Percentiles rank a stretch among this genome's conserved stretches.
Evolutionary conservation across 192 early-diverging fungal species (phyloP).

Genomic region (Podila clonocystis): DNA sequence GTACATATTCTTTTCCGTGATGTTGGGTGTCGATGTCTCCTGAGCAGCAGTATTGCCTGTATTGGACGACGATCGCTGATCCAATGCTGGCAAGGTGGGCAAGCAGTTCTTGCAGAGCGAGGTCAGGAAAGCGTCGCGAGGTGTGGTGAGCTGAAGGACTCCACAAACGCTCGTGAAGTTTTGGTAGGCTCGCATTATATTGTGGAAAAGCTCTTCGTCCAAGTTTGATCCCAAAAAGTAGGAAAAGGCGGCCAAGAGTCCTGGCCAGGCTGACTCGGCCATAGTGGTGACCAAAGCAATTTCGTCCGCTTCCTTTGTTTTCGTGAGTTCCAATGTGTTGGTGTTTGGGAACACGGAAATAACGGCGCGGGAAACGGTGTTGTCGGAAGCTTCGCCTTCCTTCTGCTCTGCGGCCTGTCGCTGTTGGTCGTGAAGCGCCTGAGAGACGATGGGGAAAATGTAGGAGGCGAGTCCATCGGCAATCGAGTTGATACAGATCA

Average conservation of each 20-base stretch:
- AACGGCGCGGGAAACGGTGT: neutral
- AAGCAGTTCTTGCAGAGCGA: constrained; percentile 87
- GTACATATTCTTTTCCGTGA: constrained; percentile 82
- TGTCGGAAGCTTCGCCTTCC: constrained; percentile 7
- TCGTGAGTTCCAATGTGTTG: constrained; percentile 32
- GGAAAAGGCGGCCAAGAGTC: constrained; percentile 78
- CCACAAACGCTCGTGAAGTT: constrained; percentile 84
- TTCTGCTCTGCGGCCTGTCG: constrained; percentile 30
- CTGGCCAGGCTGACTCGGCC: constrained; percentile 84
- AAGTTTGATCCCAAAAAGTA: constrained; percentile 79
- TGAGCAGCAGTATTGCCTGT: constrained; percentile 28
- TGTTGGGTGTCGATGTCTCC: constrained; percentile 22
- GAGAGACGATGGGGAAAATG: constrained; percentile 69
- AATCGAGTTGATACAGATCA: constrained; percentile 73
- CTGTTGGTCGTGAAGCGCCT: constrained; percentile 43
- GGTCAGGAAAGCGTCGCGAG: constrained; percentile 87
- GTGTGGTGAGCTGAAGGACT: constrained; percentile 77
- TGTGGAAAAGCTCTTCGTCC: constrained; percentile 87
- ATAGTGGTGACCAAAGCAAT: constrained; percentile 77
- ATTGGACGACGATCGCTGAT: constrained; percentile 16
- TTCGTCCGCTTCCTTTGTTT: constrained; percentile 48
- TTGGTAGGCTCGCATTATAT: constrained; percentile 73
- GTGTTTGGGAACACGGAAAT: constrained; percentile 35
- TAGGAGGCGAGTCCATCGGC: constrained; percentile 77
- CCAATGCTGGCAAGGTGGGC: constrained; percentile 64